These are phyloP conservation scores for Fusarium algeriense DNA, from an alignment of 2,329 filamentous ascomycete species.

Conservation along the genomic window DNA sequence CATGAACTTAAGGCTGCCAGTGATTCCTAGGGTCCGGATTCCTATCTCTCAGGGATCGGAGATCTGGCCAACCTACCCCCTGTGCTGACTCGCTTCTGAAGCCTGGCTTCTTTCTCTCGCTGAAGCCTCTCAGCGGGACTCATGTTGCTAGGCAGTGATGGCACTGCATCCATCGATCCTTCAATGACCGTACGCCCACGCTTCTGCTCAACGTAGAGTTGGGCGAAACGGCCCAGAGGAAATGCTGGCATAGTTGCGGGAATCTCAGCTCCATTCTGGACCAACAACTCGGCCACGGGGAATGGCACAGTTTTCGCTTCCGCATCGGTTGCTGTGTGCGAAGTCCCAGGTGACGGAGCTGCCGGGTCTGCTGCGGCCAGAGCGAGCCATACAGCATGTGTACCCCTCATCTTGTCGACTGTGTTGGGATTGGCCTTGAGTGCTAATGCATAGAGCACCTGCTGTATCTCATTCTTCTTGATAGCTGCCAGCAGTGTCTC, in stretches of 20 bases:
- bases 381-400: conserved; percentile 90
- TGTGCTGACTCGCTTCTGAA: conserved; percentile 84
- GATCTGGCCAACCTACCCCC: conserved; percentile 78
- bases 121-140: conserved; percentile 63
- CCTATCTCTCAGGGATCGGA: conserved; percentile 72
- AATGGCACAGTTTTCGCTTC: conserved; percentile 75
- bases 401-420: conserved; percentile 85
- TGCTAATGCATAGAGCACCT: conserved; percentile 90
- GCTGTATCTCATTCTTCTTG: conserved; percentile 95
- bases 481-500: conserved; percentile 92
- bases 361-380: conserved; percentile 93
- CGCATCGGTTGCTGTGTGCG: conserved; percentile 58
- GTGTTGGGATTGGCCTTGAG: conserved; percentile 89
- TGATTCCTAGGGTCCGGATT: conserved; percentile 56
- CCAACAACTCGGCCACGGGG: conserved; percentile 87
- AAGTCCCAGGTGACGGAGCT: conserved; percentile 69
- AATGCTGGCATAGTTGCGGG: conserved; percentile 82
- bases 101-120: conserved; percentile 73
- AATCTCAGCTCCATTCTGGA: conserved; percentile 94
- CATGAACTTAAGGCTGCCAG: conserved; percentile 55
- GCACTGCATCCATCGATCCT: conserved; percentile 68
- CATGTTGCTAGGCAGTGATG: conserved; percentile 66
- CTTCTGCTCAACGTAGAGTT: conserved; percentile 87
- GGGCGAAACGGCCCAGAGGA: conserved; percentile 83
- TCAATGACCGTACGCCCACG: conserved; percentile 59